Percentiles rank a stretch among this genome's conserved stretches.
These are phyloP conservation scores for Candida rishiriensis DNA, from an alignment of 805 yeast genomes.

Conservation along the genomic window DNA sequence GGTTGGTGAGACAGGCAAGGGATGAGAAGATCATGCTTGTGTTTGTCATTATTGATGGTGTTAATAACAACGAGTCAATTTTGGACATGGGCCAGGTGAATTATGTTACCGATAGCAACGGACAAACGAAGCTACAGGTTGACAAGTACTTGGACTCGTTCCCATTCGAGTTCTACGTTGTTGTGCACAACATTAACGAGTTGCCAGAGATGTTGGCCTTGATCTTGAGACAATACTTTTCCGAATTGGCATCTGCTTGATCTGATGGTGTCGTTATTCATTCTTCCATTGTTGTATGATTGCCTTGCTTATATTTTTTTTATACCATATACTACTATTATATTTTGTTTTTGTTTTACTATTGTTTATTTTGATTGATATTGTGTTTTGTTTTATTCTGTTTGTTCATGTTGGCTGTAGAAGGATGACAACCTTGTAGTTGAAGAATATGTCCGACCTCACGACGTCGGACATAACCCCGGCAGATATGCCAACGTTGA, in stretches of 20 bases:
- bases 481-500: too few relatives aligned
- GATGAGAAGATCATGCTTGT: constrained; percentile 93
- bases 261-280: too few relatives aligned
- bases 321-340: background rate
- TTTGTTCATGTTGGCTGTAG: too few relatives aligned
- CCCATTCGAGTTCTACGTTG: constrained; percentile 96
- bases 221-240: constrained; percentile 87
- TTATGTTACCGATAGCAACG: constrained; percentile 66
- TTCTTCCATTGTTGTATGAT: too few relatives aligned
- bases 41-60: constrained; percentile 89
- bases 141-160: constrained; percentile 84
- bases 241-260: constrained; percentile 49
- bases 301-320: background rate
- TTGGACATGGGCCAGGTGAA: constrained; percentile 92
- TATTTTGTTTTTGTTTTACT: too few relatives aligned
- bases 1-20: constrained; percentile 85
- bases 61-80: constrained; percentile 78
- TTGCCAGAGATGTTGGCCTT: constrained; percentile 87
- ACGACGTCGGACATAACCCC: too few relatives aligned
- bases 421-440: too few relatives aligned
- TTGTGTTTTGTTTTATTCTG: too few relatives aligned
- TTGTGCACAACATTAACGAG: constrained; percentile 83
- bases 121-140: constrained; percentile 69
- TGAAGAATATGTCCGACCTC: too few relatives aligned
- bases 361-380: too few relatives aligned